A percentile compares a stretch with the other conserved stretches of the same genome.
Evolutionary conservation across 768 basidiomycete genomes (phyloP).

Genomic region (Boletus speciosus): DNA sequence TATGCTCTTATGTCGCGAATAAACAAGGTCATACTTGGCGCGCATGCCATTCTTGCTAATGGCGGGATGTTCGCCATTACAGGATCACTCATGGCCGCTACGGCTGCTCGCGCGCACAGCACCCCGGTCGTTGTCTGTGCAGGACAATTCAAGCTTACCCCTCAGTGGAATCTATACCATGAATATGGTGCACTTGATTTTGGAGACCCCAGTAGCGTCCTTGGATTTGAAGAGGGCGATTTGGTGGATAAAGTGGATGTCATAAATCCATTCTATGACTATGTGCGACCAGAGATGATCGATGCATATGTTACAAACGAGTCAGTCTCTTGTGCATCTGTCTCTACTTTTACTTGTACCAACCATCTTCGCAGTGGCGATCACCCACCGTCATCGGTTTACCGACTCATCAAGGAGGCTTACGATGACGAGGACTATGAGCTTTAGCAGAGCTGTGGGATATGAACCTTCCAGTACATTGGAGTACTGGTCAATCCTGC

Average conservation of each 20-base stretch:
- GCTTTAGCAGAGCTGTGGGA: constrained; percentile 32
- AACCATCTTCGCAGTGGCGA: constrained; percentile 63
- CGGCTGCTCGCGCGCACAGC: constrained; percentile 84
- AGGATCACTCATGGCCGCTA: constrained; percentile 80
- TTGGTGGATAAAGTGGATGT: constrained; percentile 88
- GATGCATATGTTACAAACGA: constrained; percentile 96
- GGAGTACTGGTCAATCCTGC: neutral
- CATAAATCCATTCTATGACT: constrained; percentile 95
- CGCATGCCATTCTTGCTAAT: constrained; percentile 94
- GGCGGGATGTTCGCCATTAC: constrained; percentile 92
- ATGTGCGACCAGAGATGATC: constrained; percentile 88
- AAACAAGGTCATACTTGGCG: constrained; percentile 93
- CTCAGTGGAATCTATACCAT: constrained; percentile 84
- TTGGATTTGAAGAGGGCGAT: constrained; percentile 72
- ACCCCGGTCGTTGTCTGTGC: constrained; percentile 92
- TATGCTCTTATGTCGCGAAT: constrained; percentile 95
- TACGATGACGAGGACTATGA: constrained; percentile 95
- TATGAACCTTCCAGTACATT: neutral
- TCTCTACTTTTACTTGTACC: neutral
- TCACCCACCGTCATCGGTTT: constrained; percentile 93
- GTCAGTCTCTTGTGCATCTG: constrained; percentile 49
- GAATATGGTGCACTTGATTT: constrained; percentile 84
- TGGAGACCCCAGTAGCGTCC: constrained; percentile 63
- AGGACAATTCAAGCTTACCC: constrained; percentile 96
- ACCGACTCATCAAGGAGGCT: constrained; percentile 87